Evolutionary conservation across 2,329 filamentous ascomycete genomes (phyloP).

Genomic region (Neopestalotiopsis sp.): DNA sequence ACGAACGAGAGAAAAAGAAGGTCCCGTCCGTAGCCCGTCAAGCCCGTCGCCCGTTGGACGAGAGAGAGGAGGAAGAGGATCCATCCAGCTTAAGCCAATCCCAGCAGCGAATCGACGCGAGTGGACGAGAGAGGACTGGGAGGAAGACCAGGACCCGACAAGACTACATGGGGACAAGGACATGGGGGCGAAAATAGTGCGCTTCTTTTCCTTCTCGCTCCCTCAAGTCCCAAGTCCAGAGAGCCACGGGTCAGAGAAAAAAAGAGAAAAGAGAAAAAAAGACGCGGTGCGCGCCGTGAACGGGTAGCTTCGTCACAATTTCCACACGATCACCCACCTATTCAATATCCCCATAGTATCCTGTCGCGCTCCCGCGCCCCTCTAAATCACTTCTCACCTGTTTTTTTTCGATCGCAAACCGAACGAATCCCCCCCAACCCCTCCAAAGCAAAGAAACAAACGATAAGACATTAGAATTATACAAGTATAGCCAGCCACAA

Average conservation of each 20-base stretch:
- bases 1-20: neutral
- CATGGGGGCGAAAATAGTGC: neutral
- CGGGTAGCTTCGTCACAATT: slow-evolving; percentile 1
- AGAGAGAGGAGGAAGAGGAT: neutral
- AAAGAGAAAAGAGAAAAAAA: neutral
- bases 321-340: neutral
- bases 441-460: neutral
- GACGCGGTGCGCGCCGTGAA: neutral
- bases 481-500: neutral
- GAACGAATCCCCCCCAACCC: neutral
- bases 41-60: neutral
- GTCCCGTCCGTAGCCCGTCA: neutral
- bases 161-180: neutral
- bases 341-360: neutral
- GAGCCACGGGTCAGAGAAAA: too few species aligned
- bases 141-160: neutral
- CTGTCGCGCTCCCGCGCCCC: neutral
- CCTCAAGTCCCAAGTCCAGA: too few species aligned
- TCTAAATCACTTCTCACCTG: neutral
- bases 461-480: neutral
- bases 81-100: neutral
- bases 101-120: neutral
- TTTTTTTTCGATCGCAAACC: neutral
- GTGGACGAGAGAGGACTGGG: neutral
- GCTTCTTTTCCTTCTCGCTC: neutral